Percentiles rank a stretch among this genome's conserved stretches.
Evolutionary conservation across 805 yeast species (phyloP).

Genomic region (Ogataea naganishii): DNA sequence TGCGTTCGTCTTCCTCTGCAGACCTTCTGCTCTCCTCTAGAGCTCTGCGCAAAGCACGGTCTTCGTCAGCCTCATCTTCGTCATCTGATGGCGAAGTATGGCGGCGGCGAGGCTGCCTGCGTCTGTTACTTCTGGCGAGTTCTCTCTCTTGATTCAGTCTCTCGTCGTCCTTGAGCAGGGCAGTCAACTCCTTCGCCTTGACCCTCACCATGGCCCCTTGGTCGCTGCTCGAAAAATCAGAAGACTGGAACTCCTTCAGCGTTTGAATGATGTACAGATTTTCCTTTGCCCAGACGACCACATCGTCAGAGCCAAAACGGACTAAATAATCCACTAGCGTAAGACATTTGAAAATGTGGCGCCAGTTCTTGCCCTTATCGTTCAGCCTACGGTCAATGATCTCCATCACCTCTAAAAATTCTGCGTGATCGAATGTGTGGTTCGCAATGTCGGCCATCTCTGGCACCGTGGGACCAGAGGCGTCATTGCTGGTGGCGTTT

Average conservation of each 20-base stretch:
- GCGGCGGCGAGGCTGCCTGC: conserved; percentile 20
- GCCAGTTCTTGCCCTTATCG: conserved; percentile 96
- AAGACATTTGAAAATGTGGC: conserved; percentile 88
- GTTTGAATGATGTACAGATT: conserved; percentile 85
- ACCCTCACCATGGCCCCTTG: conserved; percentile 85
- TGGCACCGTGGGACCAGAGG: conserved; percentile 71
- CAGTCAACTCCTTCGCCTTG: conserved; percentile 81
- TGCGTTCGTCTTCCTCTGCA: conserved; percentile 73
- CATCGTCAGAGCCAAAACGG: conserved; percentile 78
- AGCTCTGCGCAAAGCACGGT: conserved; percentile 72
- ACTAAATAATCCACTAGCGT: conserved; percentile 85
- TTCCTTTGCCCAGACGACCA: conserved; percentile 87
- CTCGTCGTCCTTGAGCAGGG: conserved; percentile 75
- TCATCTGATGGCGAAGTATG: conserved; percentile 10
- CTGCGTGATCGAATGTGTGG: conserved; percentile 60
- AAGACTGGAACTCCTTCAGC: conserved; percentile 77
- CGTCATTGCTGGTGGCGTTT: conserved; percentile 85
- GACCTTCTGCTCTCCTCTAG: conserved; percentile 72
- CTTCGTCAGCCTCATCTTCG: conserved; percentile 39
- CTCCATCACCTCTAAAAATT: conserved; percentile 85
- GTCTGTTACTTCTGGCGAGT: conserved; percentile 23
- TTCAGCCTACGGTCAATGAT: conserved; percentile 86
- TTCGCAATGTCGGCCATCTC: conserved; percentile 81
- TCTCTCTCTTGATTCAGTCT: conserved; percentile 65
- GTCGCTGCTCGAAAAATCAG: conserved; percentile 71